Evolutionary conservation across 768 basidiomycete species (phyloP).

Genomic region (Lactifluus hygrophoroides): DNA sequence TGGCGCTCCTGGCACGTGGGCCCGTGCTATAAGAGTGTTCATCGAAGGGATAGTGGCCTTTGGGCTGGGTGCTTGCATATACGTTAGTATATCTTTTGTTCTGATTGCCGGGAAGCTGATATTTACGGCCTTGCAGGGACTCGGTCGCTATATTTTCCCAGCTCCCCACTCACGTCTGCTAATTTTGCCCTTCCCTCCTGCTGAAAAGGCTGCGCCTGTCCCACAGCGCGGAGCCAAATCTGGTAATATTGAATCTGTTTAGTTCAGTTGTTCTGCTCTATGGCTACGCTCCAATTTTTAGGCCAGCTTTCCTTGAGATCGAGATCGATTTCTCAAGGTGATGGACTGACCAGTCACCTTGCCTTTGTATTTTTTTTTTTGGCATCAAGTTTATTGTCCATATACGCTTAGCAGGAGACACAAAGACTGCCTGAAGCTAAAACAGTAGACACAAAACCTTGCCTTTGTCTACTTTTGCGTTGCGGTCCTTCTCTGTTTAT

Average conservation of each 20-base stretch:
- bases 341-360: too few species aligned
- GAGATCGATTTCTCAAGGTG: too few species aligned
- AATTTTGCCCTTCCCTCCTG: neutral
- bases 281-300: too few species aligned
- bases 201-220: neutral
- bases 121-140: neutral
- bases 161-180: neutral
- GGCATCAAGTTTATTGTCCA: too few species aligned
- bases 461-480: too few species aligned
- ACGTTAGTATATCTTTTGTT: neutral
- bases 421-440: too few species aligned
- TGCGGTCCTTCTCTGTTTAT: too few species aligned
- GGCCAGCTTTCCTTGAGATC: too few species aligned
- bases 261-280: too few species aligned
- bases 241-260: neutral
- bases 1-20: constrained; percentile 10
- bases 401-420: too few species aligned
- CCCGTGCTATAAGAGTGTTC: neutral
- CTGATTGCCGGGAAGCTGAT: neutral
- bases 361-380: too few species aligned
- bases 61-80: neutral
- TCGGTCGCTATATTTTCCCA: constrained; percentile 3
- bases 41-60: constrained; percentile 12
- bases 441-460: too few species aligned
- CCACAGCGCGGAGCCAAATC: neutral